Evolutionary conservation across 169 alveolate genomes (phyloP).

Genomic region (Plasmodium malariae): DNA sequence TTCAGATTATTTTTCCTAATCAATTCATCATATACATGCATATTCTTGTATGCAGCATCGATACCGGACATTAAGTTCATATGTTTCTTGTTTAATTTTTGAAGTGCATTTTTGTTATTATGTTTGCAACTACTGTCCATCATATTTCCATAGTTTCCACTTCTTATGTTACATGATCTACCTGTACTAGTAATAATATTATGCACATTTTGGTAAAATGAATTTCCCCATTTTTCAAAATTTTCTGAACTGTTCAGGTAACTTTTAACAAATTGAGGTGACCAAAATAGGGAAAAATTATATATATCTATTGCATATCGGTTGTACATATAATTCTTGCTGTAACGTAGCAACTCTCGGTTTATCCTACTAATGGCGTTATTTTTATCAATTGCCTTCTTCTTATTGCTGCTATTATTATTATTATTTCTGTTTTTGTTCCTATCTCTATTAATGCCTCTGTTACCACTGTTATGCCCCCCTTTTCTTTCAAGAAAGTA

Average conservation of each 20-base stretch:
- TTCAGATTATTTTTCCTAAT: constrained; percentile 19
- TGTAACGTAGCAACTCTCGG: not conserved
- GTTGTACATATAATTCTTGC: constrained; percentile 25
- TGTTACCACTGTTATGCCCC: not conserved
- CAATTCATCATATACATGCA: constrained; percentile 7
- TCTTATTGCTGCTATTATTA: not conserved
- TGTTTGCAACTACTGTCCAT: no score
- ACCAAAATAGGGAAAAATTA: constrained; percentile 60
- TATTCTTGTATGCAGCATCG: constrained; percentile 4
- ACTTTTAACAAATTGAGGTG: constrained; percentile 62
- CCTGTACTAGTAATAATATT: not conserved
- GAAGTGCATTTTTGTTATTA: no score
- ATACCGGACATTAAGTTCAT: not conserved
- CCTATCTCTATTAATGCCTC: not conserved
- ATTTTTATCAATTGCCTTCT: not conserved
- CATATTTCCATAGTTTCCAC: not conserved
- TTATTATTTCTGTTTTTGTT: not conserved
- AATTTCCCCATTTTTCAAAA: not conserved
- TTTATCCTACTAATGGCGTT: not conserved
- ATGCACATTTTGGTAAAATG: constrained; percentile 6
- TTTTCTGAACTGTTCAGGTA: constrained; percentile 21
- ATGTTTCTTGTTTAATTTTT: not conserved
- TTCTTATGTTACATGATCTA: not conserved
- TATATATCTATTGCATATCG: constrained; percentile 67
- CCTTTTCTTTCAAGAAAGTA: not conserved